phyloP scores from a whole-genome alignment of 2,329 filamentous ascomycete species.

The Fusarium miscanthi region DNA sequence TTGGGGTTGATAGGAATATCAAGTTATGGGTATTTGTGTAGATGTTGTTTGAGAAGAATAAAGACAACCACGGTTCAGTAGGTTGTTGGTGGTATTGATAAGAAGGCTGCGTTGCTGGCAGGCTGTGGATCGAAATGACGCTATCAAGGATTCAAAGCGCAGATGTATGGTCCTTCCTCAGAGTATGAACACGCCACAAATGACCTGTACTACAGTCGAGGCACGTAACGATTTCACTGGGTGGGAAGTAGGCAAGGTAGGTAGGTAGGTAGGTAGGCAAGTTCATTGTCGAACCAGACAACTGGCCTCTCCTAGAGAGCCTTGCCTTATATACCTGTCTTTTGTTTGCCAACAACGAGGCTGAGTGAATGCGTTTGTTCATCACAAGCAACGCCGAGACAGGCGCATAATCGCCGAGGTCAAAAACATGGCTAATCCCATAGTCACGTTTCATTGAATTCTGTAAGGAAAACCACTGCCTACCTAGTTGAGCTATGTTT shows the following conservation, averaged over 20 bases:
- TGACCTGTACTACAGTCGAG: not conserved
- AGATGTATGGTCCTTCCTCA: conserved; percentile 9
- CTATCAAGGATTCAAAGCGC: conserved; percentile 20
- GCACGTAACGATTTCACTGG: not conserved
- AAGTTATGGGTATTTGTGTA: not conserved
- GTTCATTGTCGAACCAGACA: not conserved
- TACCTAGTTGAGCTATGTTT: not conserved
- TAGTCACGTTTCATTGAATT: not conserved
- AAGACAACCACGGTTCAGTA: not conserved
- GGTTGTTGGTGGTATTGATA: conserved; percentile 3
- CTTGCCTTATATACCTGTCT: not conserved
- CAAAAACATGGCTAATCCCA: conserved; percentile 6
- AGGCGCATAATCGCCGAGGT: conserved; percentile 28
- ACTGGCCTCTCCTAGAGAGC: not conserved
- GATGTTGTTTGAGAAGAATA: not conserved
- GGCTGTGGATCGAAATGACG: conserved; percentile 37
- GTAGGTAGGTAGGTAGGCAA: not conserved
- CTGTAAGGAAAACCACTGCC: not conserved
- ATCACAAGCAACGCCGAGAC: conserved; percentile 37
- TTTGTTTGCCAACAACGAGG: not conserved
- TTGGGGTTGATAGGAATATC: not conserved
- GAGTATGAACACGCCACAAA: not conserved
- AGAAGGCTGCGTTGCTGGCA: conserved; percentile 15
- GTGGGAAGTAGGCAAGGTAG: not conserved
- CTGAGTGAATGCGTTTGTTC: not conserved